Conservation (phyloP, 306 rosid species). For the Cyamopsis tetragonoloba region DNA sequence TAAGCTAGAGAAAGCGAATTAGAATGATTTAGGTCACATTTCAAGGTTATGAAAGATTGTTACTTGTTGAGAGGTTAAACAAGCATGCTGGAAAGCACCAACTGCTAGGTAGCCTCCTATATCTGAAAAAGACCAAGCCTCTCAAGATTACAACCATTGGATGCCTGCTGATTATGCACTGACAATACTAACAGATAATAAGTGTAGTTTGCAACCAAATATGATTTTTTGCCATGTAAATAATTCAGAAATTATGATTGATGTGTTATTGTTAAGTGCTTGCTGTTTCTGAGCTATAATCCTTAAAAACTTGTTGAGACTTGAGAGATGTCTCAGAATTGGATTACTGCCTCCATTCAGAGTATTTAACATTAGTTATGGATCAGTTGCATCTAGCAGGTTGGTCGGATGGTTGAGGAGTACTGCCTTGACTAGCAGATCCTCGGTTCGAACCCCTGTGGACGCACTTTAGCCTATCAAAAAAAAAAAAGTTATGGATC, state of each 20-base stretch:
- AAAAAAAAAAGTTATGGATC: neutral
- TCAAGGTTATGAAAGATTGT: slow-evolving; percentile 17
- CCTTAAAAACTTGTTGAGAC: neutral
- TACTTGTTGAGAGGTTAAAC: slow-evolving; percentile 10
- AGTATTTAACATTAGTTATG: neutral
- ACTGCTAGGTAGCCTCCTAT: slow-evolving; percentile 2
- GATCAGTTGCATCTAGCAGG: too few relatives aligned
- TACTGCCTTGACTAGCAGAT: too few relatives aligned
- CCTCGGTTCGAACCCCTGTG: too few relatives aligned
- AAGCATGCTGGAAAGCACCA: slow-evolving; percentile 7
- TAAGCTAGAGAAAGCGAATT: neutral
- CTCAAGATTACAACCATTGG: slow-evolving; percentile 16
- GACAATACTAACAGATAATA: slow-evolving; percentile 24
- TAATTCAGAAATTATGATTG: neutral
- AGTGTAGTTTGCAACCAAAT: neutral
- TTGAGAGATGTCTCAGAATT: neutral
- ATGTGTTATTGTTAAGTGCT: neutral
- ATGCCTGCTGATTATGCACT: slow-evolving; percentile 7
- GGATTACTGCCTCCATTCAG: neutral
- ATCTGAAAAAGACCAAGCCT: neutral
- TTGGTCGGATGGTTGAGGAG: too few relatives aligned
- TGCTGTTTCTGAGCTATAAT: slow-evolving; percentile 1
- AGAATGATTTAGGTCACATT: neutral
- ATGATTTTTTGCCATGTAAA: slow-evolving; percentile 4
- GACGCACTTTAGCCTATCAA: too few relatives aligned